Evolutionary conservation across 106 monocot species (phyloP).

Genomic region (Amphibolis antarctica): DNA sequence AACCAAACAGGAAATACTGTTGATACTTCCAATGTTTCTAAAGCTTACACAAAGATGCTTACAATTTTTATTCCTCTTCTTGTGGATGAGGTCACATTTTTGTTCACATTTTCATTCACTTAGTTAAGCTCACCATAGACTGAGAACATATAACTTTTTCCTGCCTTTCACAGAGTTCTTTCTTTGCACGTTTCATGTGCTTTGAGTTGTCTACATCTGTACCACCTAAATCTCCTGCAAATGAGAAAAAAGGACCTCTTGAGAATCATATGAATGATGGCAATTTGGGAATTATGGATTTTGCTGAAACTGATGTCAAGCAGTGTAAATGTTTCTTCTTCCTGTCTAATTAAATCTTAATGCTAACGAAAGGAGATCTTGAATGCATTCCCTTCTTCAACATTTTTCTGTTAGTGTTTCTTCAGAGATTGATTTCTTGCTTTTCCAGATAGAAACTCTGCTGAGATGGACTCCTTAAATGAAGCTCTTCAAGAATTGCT

Average conservation of each 20-base stretch:
- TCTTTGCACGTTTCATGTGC: slow-evolving; percentile 99
- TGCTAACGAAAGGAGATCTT: slow-evolving; percentile 3
- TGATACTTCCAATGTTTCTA: slow-evolving; percentile 86
- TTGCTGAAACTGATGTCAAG: slow-evolving; percentile 71
- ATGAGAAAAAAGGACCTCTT: slow-evolving; percentile 20
- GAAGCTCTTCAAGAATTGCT: slow-evolving; percentile 96
- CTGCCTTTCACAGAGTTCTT: slow-evolving; percentile 60
- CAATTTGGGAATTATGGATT: slow-evolving; percentile 60
- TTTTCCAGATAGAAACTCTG: slow-evolving; percentile 39
- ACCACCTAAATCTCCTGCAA: slow-evolving; percentile 25
- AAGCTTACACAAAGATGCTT: slow-evolving; percentile 98
- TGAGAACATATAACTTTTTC: neutral
- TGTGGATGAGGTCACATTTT: slow-evolving; percentile 73
- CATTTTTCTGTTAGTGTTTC: neutral
- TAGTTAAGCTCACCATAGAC: neutral
- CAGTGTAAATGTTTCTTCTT: slow-evolving; percentile 26
- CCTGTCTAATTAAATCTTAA: neutral
- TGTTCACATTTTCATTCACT: slow-evolving; percentile 11
- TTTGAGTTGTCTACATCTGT: slow-evolving; percentile 89
- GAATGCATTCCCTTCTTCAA: neutral
- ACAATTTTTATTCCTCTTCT: slow-evolving; percentile 99
- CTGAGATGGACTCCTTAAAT: slow-evolving; percentile 74
- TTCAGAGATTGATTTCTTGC: too few relatives aligned
- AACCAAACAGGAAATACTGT: slow-evolving; percentile 44
- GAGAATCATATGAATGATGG: slow-evolving; percentile 43